These are phyloP conservation scores for Toxicodendron radicans DNA, from an alignment of 345 rosid species.

Conservation along the genomic window DNA sequence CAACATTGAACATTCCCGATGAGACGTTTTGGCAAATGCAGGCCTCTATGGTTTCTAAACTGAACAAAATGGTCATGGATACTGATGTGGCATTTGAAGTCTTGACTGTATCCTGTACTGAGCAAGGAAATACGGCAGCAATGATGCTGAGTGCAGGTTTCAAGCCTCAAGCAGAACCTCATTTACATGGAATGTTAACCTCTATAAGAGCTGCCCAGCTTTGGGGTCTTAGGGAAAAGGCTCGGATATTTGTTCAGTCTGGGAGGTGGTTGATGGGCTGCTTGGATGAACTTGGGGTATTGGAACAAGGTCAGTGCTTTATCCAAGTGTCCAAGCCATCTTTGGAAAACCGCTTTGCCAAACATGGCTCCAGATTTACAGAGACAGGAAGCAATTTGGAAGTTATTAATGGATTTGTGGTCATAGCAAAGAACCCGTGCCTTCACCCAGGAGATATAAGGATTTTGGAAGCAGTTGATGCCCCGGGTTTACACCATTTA, in stretches of 20 bases:
- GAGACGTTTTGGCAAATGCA: slow-evolving; percentile 79
- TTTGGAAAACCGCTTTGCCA: slow-evolving; percentile 65
- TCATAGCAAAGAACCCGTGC: slow-evolving; percentile 85
- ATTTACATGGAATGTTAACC: slow-evolving; percentile 79
- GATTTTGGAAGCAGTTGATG: slow-evolving; percentile 90
- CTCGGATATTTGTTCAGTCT: slow-evolving; percentile 74
- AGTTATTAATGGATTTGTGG: slow-evolving; percentile 67
- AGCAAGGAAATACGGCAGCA: slow-evolving; percentile 76
- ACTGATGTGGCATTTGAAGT: slow-evolving; percentile 79
- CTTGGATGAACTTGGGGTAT: slow-evolving; percentile 79
- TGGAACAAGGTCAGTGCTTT: slow-evolving; percentile 87
- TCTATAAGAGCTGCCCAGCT: slow-evolving; percentile 85
- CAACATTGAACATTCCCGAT: slow-evolving; percentile 62
- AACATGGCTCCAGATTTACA: slow-evolving; percentile 72
- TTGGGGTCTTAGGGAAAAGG: slow-evolving; percentile 82
- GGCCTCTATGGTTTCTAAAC: slow-evolving; percentile 54
- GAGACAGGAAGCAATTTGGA: slow-evolving; percentile 50
- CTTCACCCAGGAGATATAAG: slow-evolving; percentile 94
- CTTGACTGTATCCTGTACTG: slow-evolving; percentile 74
- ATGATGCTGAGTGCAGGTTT: slow-evolving; percentile 94
- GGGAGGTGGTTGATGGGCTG: slow-evolving; percentile 98
- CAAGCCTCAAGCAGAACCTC: slow-evolving; percentile 73
- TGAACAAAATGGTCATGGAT: slow-evolving; percentile 65
- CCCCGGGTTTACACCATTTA: slow-evolving; percentile 64
- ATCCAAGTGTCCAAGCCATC: slow-evolving; percentile 80